A percentile compares a stretch with the other conserved stretches of the same genome.
Conservation (phyloP, 768 basidiomycete species). For the Dentipellis fragilis region DNA sequence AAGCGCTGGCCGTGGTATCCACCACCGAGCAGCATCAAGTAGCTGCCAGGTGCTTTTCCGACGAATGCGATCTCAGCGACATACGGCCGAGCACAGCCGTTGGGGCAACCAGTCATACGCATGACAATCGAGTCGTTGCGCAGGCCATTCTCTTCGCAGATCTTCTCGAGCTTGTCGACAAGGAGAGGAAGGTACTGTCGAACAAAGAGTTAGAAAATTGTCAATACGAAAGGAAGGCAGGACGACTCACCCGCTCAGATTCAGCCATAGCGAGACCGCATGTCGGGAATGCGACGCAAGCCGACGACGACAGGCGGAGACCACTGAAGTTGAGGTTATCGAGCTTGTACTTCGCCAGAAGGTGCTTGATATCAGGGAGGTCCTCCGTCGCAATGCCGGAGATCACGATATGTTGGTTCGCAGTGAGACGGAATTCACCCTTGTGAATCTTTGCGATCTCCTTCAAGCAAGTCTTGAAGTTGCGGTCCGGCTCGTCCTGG, state of each 20-base stretch:
- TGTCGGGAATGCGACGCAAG: slow-evolving; percentile 96
- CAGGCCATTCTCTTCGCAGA: slow-evolving; percentile 88
- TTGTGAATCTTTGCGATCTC: slow-evolving; percentile 94
- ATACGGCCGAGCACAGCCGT: slow-evolving; percentile 90
- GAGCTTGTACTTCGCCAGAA: slow-evolving; percentile 79
- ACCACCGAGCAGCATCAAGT: slow-evolving; percentile 92
- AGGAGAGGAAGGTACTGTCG: slow-evolving; percentile 81
- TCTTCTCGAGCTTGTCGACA: slow-evolving; percentile 89
- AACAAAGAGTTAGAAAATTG: not conserved
- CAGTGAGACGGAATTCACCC: slow-evolving; percentile 86
- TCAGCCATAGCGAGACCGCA: slow-evolving; percentile 73
- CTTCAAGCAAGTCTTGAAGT: slow-evolving; percentile 86
- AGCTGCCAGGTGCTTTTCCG: slow-evolving; percentile 89
- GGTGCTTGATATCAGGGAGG: slow-evolving; percentile 61
- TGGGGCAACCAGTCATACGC: slow-evolving; percentile 98
- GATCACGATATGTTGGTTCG: slow-evolving; percentile 90
- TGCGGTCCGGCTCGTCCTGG: slow-evolving; percentile 82
- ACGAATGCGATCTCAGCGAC: slow-evolving; percentile 93
- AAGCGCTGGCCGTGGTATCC: slow-evolving; percentile 91
- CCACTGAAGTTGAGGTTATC: slow-evolving; percentile 78
- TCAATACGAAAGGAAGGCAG: not conserved
- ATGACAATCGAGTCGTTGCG: slow-evolving; percentile 93
- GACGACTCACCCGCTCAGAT: slow-evolving; percentile 50
- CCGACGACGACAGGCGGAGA: slow-evolving; percentile 80
- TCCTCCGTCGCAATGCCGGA: slow-evolving; percentile 74